These are phyloP conservation scores for Ensete ventricosum DNA, from an alignment of 176 grass and related monocot genomes.

Conservation along the genomic window DNA sequence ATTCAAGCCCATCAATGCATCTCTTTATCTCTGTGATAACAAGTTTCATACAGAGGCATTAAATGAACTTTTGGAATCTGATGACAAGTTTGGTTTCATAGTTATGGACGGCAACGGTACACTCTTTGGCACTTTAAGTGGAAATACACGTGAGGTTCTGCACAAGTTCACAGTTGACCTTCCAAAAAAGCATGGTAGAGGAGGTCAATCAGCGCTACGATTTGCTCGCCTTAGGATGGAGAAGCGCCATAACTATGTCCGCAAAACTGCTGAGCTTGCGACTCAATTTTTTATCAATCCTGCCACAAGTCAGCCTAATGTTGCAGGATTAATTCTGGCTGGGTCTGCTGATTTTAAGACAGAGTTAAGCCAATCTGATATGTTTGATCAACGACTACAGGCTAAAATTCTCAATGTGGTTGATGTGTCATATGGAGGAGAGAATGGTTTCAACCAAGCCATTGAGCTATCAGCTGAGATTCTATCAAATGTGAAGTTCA, in stretches of 20 bases:
- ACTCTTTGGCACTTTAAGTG: conserved; percentile 44
- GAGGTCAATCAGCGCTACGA: conserved; percentile 54
- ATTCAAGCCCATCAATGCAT: conserved; percentile 53
- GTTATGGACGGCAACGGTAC: conserved; percentile 50
- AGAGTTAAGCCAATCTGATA: conserved; percentile 48
- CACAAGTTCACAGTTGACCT: conserved; percentile 54
- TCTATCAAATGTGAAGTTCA: conserved; percentile 50
- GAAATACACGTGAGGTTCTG: conserved; percentile 44
- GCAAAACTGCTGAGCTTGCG: conserved; percentile 44
- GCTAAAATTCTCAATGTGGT: conserved; percentile 42
- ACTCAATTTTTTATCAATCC: conserved; percentile 54
- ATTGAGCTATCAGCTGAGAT: conserved; percentile 51
- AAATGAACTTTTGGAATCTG: conserved; percentile 46
- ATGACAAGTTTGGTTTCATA: conserved; percentile 52
- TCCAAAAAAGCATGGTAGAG: conserved; percentile 49
- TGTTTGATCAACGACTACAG: conserved; percentile 50
- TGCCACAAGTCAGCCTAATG: conserved; percentile 45
- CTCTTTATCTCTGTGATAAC: conserved; percentile 56
- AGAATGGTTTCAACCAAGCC: conserved; percentile 58
- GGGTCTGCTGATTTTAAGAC: conserved; percentile 60
- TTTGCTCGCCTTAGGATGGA: conserved; percentile 56
- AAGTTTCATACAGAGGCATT: conserved; percentile 60
- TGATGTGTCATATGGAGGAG: conserved; percentile 51
- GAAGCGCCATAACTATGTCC: conserved; percentile 57
- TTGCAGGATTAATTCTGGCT: conserved; percentile 47